phyloP scores from a whole-genome alignment of 805 yeast species.

The Sugiyamaella mastotermitis region DNA sequence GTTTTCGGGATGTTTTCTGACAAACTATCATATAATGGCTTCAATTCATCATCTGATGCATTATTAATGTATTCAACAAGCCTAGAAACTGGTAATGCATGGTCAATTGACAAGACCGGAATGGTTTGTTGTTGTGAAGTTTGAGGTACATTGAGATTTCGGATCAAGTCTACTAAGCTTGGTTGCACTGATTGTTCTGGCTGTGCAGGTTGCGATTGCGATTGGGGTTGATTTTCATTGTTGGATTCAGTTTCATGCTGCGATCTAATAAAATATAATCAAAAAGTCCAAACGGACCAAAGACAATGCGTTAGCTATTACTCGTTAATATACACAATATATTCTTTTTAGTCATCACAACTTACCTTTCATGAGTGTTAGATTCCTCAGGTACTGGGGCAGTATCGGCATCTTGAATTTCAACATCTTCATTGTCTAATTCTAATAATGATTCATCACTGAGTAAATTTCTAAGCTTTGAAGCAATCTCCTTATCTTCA shows the following conservation, averaged over 20 bases:
- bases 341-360: neutral
- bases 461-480: no score
- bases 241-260: no score
- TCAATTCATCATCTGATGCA: slow-evolving; percentile 31
- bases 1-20: slow-evolving; percentile 39
- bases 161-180: no score
- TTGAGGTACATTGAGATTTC: neutral
- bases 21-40: slow-evolving; percentile 33
- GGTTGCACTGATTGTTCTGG: no score
- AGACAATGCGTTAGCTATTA: no score
- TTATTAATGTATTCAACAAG: slow-evolving; percentile 32
- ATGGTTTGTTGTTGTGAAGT: slow-evolving; percentile 2
- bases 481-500: slow-evolving; percentile 16
- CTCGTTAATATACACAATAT: neutral
- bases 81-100: slow-evolving; percentile 31
- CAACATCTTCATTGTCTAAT: slow-evolving; percentile 14
- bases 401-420: slow-evolving; percentile 15
- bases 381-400: no score
- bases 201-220: no score
- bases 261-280: no score
- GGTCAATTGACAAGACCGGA: slow-evolving; percentile 32
- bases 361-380: neutral
- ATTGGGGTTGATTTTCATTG: no score
- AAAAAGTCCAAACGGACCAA: no score
- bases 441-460: no score